These are phyloP conservation scores for Phytophthora kernoviae DNA, from an alignment of 352 stramenopile genomes.

Conservation along the genomic window DNA sequence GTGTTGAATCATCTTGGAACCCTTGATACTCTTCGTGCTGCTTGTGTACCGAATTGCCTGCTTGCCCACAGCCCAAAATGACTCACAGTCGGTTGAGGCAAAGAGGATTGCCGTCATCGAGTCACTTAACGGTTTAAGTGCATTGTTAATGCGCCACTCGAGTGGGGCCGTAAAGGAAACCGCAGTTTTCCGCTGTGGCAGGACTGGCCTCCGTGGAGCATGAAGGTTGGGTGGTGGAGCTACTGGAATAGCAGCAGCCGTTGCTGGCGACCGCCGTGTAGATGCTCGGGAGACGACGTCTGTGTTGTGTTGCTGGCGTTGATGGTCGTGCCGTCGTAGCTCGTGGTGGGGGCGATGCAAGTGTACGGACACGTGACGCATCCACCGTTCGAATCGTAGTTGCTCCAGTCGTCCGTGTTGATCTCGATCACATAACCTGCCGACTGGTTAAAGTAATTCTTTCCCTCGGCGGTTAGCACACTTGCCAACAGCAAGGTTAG, in stretches of 20 bases:
- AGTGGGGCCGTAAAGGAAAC: slow-evolving; percentile 87
- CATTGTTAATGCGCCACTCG: slow-evolving; percentile 79
- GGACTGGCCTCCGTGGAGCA: slow-evolving; percentile 73
- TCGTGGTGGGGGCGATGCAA: slow-evolving; percentile 72
- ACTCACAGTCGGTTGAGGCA: slow-evolving; percentile 85
- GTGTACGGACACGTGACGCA: slow-evolving; percentile 90
- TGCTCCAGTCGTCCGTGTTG: slow-evolving; percentile 76
- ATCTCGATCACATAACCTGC: slow-evolving; percentile 75
- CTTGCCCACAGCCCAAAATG: slow-evolving; percentile 84
- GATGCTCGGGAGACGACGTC: slow-evolving; percentile 66
- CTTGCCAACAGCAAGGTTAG: slow-evolving; percentile 15
- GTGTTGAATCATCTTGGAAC: slow-evolving; percentile 84
- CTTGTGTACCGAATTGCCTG: slow-evolving; percentile 75
- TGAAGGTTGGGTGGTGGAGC: slow-evolving; percentile 55
- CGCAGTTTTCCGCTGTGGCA: slow-evolving; percentile 63
- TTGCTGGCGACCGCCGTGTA: slow-evolving; percentile 73
- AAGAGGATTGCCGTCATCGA: slow-evolving; percentile 76
- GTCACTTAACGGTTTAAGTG: slow-evolving; percentile 51
- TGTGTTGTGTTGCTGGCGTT: slow-evolving; percentile 81
- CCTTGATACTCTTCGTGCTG: slow-evolving; percentile 73
- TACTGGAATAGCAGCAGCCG: slow-evolving; percentile 82
- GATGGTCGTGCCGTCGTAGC: slow-evolving; percentile 78
- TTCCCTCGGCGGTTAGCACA: slow-evolving; percentile 20
- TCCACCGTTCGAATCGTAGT: slow-evolving; percentile 80
- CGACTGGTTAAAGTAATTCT: slow-evolving; percentile 74